phyloP scores from a whole-genome alignment of 1,284 basidiomycete genomes.

The Moesziomyces antarcticus region DNA sequence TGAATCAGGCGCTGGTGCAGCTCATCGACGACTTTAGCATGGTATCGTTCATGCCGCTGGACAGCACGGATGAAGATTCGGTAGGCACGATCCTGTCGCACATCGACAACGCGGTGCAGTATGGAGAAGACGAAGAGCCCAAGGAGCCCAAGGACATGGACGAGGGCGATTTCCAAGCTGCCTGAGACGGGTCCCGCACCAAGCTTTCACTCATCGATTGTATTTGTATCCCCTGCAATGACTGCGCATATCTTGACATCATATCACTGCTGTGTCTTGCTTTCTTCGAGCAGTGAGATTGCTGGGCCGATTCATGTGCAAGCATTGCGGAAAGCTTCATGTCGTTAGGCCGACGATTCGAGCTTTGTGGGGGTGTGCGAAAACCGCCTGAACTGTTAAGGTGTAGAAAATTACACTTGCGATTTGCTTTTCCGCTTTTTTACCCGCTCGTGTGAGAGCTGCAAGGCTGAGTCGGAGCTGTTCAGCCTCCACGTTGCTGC shows the following conservation, averaged over 20 bases:
- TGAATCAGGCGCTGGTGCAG: conserved; percentile 94
- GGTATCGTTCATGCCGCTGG: conserved; percentile 94
- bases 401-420: not conserved
- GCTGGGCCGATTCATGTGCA: not conserved
- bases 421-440: not conserved
- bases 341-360: not conserved
- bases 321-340: too few species aligned
- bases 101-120: conserved; percentile 97
- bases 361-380: not conserved
- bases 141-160: conserved; percentile 67
- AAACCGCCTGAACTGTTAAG: not conserved
- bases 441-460: not conserved
- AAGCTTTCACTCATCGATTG: conserved; percentile 2
- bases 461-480: not conserved
- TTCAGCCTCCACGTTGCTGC: too few species aligned
- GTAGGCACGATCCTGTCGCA: conserved; percentile 90
- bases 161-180: conserved; percentile 50
- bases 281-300: too few species aligned
- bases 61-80: conserved; percentile 88
- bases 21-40: conserved; percentile 99
- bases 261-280: too few species aligned
- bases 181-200: not conserved
- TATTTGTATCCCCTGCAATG: conserved; percentile 18
- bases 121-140: conserved; percentile 67
- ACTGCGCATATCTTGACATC: not conserved